Base-by-base conservation (phyloP, 768 basidiomycete species). In the Leccinum imitatum region DNA sequence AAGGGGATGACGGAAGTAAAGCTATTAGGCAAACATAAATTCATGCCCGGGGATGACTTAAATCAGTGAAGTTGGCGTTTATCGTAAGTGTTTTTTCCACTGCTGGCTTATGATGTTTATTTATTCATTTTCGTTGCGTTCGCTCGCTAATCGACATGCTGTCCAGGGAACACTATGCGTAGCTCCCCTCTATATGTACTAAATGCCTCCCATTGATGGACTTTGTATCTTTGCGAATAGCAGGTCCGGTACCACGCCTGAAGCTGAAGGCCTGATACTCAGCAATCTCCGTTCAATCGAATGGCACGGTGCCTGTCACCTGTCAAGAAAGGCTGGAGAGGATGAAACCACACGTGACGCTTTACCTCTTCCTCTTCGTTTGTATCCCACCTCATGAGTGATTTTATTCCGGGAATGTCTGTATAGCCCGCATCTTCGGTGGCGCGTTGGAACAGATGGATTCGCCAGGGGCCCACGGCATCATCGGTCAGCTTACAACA, bases 1-100 rank as follows among this genome's bases (percentile, higher is more conserved):
- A 90, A 90, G 74, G 91, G 91, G 21, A 92, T 94, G 90, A 93
- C 91, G 48, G 87, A 87, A 69, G 83, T 85, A 4, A 81, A 79
- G n/a, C 69, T 79, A 31, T 80, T 82, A 64, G 81, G 78, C 63
- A 93, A 93, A 69, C 91, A 93, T 73, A 92, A 91, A 69, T 94
- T 93, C 69, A 75, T 78, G 53, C 63, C 74, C 0, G 68, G 61
- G 35, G 84, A 84, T 7, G 87, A 85, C 10, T 74, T 80, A 23
- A 62, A 63, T 59, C 69, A 65, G 58, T 74, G 69, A 70, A 39
- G 54, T 47, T 58, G 56, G 46, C 23, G 52, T 53, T 54, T 50
- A 50, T 35, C 54, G 66, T 63, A 13, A 57, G 70, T 19, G 10
- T 17, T 23, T 31, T 55, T 39, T 48, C 30, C 33, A n/a, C 50